phyloP scores from a whole-genome alignment of 73 alveolate genomes.

The Stentor coeruleus region DNA sequence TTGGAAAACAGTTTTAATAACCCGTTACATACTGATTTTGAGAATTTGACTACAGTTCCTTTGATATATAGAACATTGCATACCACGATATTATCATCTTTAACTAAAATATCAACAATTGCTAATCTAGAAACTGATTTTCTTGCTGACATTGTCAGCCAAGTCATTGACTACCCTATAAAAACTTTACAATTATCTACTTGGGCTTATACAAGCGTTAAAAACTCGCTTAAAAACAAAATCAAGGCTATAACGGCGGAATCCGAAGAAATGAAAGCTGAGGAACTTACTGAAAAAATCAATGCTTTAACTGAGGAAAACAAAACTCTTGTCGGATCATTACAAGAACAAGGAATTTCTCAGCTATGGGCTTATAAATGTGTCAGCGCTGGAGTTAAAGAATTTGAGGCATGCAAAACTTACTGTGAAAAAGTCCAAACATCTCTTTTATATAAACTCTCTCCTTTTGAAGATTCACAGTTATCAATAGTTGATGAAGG shows the following conservation, averaged over 20 bases:
- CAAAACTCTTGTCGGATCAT: too few relatives aligned
- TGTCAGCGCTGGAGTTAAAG: not conserved
- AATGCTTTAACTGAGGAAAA: not conserved
- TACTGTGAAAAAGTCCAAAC: not conserved
- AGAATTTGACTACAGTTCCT: not conserved
- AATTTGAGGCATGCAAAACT: not conserved
- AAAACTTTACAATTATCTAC: not conserved
- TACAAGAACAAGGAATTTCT: not conserved
- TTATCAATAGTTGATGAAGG: not conserved
- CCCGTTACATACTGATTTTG: not conserved
- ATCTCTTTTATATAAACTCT: not conserved
- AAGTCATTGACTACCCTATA: not conserved
- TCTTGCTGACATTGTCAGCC: not conserved
- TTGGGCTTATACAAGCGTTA: not conserved
- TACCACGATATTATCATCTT: not conserved
- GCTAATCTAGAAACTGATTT: not conserved
- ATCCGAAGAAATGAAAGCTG: not conserved
- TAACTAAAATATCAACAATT: too few relatives aligned
- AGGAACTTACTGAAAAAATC: not conserved
- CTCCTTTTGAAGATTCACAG: not conserved
- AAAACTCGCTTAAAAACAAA: not conserved
- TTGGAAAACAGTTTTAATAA: not conserved
- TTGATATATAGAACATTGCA: not conserved
- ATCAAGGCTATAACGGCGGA: not conserved
- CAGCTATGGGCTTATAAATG: not conserved